These are phyloP conservation scores for Lepiota brunneoincarnata DNA, from an alignment of 768 basidiomycete species.

Conservation along the genomic window DNA sequence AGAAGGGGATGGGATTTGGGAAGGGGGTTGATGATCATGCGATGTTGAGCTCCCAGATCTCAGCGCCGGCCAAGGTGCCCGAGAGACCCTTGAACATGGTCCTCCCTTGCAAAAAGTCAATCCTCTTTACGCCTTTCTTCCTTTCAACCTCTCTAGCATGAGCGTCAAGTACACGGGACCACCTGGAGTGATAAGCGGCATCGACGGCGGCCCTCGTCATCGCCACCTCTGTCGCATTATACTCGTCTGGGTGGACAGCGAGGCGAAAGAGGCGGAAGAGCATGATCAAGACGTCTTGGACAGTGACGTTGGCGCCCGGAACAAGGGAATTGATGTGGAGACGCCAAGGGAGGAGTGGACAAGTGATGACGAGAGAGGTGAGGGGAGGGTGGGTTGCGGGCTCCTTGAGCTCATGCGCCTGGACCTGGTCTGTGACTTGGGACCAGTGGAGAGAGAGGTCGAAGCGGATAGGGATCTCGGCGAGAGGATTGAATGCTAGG, in stretches of 20 bases:
- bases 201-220: conserved; percentile 34
- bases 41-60: conserved; percentile 44
- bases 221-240: conserved; percentile 31
- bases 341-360: conserved; percentile 26
- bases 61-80: conserved; percentile 35
- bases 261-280: conserved; percentile 47
- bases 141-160: conserved; percentile 34
- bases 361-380: conserved; percentile 29
- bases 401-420: conserved; percentile 32
- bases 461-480: conserved; percentile 32
- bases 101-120: conserved; percentile 51
- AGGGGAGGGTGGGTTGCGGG: conserved; percentile 43
- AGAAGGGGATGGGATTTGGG: too few relatives aligned
- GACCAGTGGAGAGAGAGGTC: conserved; percentile 34
- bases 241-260: conserved; percentile 43
- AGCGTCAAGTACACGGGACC: conserved; percentile 28
- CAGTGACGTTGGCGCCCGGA: conserved; percentile 32
- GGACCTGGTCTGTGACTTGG: conserved; percentile 19
- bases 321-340: conserved; percentile 30
- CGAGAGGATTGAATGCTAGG: conserved; percentile 35
- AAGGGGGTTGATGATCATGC: neutral
- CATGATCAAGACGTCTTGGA: conserved; percentile 47
- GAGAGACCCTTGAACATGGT: conserved; percentile 49
- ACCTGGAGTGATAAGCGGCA: conserved; percentile 44
- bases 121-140: conserved; percentile 48